phyloP scores from a whole-genome alignment of 441 rosid species.

The Euphorbia celastroides region DNA sequence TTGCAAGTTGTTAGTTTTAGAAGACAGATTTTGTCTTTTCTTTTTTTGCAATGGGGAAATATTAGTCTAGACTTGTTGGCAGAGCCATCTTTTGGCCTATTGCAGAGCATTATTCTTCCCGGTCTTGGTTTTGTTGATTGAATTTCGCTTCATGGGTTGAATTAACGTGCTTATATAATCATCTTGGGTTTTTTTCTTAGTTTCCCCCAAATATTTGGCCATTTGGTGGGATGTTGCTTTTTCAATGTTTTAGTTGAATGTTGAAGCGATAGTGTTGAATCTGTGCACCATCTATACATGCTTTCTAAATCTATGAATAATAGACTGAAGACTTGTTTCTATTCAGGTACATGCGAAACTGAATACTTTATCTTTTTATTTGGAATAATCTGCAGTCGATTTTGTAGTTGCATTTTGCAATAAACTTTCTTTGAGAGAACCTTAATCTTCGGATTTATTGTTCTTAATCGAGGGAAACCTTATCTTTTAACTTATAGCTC shows the following conservation, averaged over 20 bases:
- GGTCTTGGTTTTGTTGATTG: background rate
- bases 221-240: background rate
- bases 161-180: background rate
- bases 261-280: too few species aligned
- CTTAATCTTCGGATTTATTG: background rate
- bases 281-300: too few species aligned
- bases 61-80: background rate
- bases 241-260: too few species aligned
- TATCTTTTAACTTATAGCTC: too few species aligned
- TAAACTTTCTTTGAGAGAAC: background rate
- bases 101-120: background rate
- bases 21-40: too few species aligned
- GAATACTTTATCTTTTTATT: background rate
- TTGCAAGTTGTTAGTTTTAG: background rate
- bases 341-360: background rate
- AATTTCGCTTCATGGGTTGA: background rate
- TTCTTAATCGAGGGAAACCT: too few species aligned
- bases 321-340: too few species aligned
- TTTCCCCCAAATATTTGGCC: background rate
- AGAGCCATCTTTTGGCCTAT: background rate
- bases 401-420: background rate
- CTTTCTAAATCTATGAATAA: too few species aligned
- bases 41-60: too few species aligned
- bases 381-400: background rate
- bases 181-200: background rate